Evolutionary conservation across 2,329 filamentous ascomycete species (phyloP).

Genomic region (Harringtonia lauricola): DNA sequence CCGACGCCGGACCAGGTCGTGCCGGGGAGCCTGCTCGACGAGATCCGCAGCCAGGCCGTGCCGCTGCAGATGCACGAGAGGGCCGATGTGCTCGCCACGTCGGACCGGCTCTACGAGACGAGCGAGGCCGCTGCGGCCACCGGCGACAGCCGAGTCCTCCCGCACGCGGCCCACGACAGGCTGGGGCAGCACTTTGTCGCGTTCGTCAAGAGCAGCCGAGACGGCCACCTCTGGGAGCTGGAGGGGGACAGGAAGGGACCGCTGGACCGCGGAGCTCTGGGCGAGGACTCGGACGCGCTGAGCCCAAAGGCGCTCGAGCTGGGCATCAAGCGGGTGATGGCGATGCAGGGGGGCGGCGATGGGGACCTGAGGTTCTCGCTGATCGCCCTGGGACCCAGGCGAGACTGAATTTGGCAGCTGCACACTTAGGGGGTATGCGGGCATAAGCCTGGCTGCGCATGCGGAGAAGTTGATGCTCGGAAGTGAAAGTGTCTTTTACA

Average conservation of each 20-base stretch:
- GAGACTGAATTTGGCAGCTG: no score
- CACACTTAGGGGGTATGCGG: no score
- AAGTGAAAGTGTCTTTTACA: no score
- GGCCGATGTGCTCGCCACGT: constrained; percentile 60
- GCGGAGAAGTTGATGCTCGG: no score
- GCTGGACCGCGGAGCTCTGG: constrained; percentile 49
- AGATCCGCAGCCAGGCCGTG: constrained; percentile 51
- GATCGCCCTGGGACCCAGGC: no score
- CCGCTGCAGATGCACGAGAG: constrained; percentile 48
- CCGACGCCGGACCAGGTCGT: constrained; percentile 40
- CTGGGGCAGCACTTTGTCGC: constrained; percentile 72
- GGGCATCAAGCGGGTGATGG: constrained; percentile 34
- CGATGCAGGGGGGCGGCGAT: background rate
- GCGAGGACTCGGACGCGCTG: constrained; percentile 47
- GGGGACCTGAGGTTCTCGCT: no score
- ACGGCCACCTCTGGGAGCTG: constrained; percentile 63
- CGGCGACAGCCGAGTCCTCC: constrained; percentile 52
- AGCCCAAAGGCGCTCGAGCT: constrained; percentile 58
- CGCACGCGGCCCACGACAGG: constrained; percentile 31
- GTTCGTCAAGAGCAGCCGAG: constrained; percentile 55
- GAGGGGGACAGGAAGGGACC: constrained; percentile 67
- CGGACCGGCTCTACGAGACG: constrained; percentile 63
- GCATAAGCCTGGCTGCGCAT: no score
- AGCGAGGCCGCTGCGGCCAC: constrained; percentile 54
- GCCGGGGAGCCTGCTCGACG: constrained; percentile 41